A percentile compares a stretch with the other conserved stretches of the same genome.
phyloP scores from a whole-genome alignment of 805 yeast genomes.

The Ogataea glucozyma region DNA sequence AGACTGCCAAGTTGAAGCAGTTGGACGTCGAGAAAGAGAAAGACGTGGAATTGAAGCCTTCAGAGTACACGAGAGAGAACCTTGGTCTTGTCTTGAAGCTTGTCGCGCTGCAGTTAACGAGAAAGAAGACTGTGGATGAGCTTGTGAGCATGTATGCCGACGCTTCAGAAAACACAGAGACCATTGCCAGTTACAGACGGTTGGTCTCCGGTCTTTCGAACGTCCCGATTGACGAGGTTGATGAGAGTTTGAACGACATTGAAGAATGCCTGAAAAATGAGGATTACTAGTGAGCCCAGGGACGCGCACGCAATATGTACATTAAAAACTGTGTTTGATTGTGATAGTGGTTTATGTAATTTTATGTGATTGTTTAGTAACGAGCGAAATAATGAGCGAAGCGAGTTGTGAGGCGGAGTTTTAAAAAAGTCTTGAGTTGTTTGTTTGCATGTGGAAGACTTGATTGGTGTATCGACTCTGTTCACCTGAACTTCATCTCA shows the following conservation, averaged over 20 bases:
- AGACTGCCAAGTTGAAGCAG: constrained; percentile 27
- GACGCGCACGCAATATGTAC: constrained; percentile 1
- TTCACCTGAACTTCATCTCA: no score
- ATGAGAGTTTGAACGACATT: constrained; percentile 64
- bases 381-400: no score
- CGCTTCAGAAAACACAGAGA: constrained; percentile 48
- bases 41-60: constrained; percentile 24
- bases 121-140: constrained; percentile 56
- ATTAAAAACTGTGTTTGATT: neutral
- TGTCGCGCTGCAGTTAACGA: constrained; percentile 52
- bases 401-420: no score
- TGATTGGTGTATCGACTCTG: no score
- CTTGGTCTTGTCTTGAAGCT: constrained; percentile 41
- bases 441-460: no score
- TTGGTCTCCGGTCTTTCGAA: constrained; percentile 71
- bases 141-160: constrained; percentile 36
- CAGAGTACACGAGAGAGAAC: constrained; percentile 25
- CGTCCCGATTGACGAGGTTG: constrained; percentile 65
- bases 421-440: no score
- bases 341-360: no score
- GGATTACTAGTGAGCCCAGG: constrained; percentile 16
- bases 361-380: no score
- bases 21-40: constrained; percentile 19
- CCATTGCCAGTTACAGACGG: constrained; percentile 66
- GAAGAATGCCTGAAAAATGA: constrained; percentile 34